Evolutionary conservation across 2,329 filamentous ascomycete genomes (phyloP).

Genomic region (Knoxdaviesia capensis): DNA sequence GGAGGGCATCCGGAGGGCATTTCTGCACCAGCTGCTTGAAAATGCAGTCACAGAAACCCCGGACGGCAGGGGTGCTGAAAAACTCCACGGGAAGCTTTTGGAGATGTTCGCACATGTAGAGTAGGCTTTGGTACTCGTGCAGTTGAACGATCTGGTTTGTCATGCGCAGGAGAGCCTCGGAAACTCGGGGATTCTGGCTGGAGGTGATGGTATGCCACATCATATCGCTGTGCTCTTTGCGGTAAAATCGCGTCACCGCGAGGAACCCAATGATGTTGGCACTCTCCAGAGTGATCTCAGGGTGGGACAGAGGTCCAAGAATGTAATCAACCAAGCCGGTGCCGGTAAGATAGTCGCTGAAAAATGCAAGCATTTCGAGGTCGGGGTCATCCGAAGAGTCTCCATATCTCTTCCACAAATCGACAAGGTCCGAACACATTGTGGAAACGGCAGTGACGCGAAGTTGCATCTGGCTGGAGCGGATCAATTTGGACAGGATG

Average conservation of each 20-base stretch:
- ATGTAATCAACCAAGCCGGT: conserved; percentile 70
- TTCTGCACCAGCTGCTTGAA: conserved; percentile 28
- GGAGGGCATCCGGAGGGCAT: conserved; percentile 14
- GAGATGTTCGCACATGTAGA: conserved; percentile 55
- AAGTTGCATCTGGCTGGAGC: conserved; percentile 76
- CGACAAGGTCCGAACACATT: conserved; percentile 52
- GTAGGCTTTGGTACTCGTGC: conserved; percentile 25
- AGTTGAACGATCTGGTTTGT: conserved; percentile 25
- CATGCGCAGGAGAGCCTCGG: conserved; percentile 60
- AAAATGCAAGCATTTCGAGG: conserved; percentile 36
- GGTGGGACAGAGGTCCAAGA: conserved; percentile 76
- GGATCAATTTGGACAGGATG: conserved; percentile 50
- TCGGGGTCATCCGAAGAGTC: conserved; percentile 19
- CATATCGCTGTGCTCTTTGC: conserved; percentile 48
- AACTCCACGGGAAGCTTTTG: conserved; percentile 38
- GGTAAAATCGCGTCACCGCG: conserved; percentile 58
- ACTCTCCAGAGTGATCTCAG: conserved; percentile 66
- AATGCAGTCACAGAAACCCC: conserved; percentile 38
- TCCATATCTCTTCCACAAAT: conserved; percentile 39
- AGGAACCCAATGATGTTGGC: conserved; percentile 76
- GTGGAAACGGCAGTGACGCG: conserved; percentile 58
- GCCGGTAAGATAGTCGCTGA: conserved; percentile 47
- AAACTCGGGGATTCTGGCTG: conserved; percentile 69
- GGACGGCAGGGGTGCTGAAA: conserved; percentile 36
- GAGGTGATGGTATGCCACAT: conserved; percentile 70